Percentiles rank a stretch among this genome's conserved stretches.
Evolutionary conservation across 495 filamentous ascomycete species (phyloP).

Genomic region (Astrothelium macrocarpum): DNA sequence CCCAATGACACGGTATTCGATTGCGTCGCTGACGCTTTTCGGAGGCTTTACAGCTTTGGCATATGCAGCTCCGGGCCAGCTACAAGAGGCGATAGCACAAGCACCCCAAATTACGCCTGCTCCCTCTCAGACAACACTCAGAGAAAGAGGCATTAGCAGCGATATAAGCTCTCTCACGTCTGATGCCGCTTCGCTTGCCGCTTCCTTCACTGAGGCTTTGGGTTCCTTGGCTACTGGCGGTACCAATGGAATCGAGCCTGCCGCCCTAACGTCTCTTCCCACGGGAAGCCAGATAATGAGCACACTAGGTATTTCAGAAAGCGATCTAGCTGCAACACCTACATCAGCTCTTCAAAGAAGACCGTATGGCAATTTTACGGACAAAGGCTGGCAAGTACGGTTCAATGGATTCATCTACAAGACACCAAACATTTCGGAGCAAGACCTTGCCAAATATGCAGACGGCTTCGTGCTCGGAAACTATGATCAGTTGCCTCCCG

Average conservation of each 20-base stretch:
- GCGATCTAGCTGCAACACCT: conserved; percentile 49
- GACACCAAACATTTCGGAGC: conserved; percentile 53
- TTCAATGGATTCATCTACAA: conserved; percentile 76
- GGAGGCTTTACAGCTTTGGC: not conserved
- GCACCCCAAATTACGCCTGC: not conserved
- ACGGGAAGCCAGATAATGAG: conserved; percentile 49
- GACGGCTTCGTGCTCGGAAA: conserved; percentile 59
- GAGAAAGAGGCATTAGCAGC: not conserved
- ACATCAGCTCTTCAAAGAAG: conserved; percentile 65
- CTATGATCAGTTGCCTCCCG: conserved; percentile 47
- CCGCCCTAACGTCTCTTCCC: conserved; percentile 33
- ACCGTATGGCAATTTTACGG: conserved; percentile 74
- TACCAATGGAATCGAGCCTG: conserved; percentile 1
- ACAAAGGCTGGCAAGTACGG: conserved; percentile 61
- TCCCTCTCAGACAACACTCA: not conserved
- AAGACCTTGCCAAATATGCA: conserved; percentile 54
- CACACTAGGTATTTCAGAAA: conserved; percentile 47
- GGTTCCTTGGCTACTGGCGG: not conserved
- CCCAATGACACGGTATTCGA: not conserved
- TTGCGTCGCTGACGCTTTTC: not conserved
- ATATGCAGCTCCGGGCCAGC: not conserved
- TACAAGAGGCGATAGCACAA: not conserved
- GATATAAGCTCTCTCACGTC: not conserved
- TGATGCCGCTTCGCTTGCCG: not conserved
- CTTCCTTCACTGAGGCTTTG: not conserved